Percentiles rank a stretch among this genome's conserved stretches.
These are phyloP conservation scores for Paradendryphiella salina DNA, from an alignment of 2,329 filamentous ascomycete species.

Conservation along the genomic window DNA sequence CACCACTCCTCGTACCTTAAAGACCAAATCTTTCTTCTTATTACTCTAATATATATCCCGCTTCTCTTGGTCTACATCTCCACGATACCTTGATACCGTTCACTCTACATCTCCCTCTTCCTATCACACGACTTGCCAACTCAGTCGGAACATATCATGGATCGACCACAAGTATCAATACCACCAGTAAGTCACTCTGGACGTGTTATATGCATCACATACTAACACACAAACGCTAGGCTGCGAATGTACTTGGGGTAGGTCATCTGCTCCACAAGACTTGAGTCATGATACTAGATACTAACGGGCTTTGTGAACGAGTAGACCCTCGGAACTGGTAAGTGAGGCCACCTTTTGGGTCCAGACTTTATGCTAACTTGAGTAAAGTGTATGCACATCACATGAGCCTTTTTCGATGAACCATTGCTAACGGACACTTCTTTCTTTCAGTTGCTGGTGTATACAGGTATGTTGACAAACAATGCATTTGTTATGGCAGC, in stretches of 20 bases:
- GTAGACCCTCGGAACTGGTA: slow-evolving; percentile 48
- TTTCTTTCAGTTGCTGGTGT: slow-evolving; percentile 46
- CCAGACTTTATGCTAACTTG: slow-evolving; percentile 17
- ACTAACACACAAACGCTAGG: slow-evolving; percentile 37
- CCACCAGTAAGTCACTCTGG: slow-evolving; percentile 32
- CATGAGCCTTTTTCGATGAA: neutral
- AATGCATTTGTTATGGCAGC: neutral
- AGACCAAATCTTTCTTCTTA: slow-evolving; percentile 6
- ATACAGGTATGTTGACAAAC: slow-evolving; percentile 40
- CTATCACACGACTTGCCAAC: neutral
- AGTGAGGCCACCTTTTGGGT: slow-evolving; percentile 5
- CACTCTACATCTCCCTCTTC: neutral
- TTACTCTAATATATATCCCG: neutral
- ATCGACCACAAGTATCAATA: slow-evolving; percentile 41
- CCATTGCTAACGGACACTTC: slow-evolving; percentile 20
- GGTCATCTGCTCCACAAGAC: slow-evolving; percentile 13
- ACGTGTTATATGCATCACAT: neutral
- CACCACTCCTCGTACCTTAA: slow-evolving; percentile 7
- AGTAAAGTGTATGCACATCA: slow-evolving; percentile 27
- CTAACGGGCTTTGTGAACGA: slow-evolving; percentile 16
- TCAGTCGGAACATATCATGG: slow-evolving; percentile 19
- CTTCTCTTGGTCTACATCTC: neutral
- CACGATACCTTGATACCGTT: neutral
- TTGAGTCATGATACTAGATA: slow-evolving; percentile 18
- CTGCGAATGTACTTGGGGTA: slow-evolving; percentile 48